These are phyloP conservation scores for Trichosporon coremiiforme DNA, from an alignment of 1,284 basidiomycete genomes.

Conservation along the genomic window DNA sequence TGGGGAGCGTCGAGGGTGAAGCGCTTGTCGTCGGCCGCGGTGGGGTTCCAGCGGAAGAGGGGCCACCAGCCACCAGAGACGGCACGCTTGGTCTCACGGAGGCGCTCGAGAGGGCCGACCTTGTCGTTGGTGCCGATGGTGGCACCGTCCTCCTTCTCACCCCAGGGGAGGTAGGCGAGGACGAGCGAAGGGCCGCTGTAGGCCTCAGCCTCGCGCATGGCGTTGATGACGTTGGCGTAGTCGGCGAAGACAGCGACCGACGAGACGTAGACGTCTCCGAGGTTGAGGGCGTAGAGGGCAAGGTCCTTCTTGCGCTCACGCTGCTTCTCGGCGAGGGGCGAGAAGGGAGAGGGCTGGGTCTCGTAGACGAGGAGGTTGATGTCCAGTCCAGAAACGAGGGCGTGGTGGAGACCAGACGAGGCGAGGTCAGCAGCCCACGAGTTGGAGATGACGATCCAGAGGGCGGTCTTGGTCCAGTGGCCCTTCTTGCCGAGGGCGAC, in stretches of 20 bases:
- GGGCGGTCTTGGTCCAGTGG: conserved; percentile 68
- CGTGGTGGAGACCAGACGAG: conserved; percentile 93
- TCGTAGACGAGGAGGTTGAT: conserved; percentile 96
- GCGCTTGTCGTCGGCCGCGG: conserved; percentile 75
- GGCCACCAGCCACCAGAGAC: conserved; percentile 98
- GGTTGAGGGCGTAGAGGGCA: conserved; percentile 97
- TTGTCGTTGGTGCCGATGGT: conserved; percentile 63
- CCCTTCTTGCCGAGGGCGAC: conserved; percentile 64
- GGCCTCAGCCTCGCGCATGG: conserved; percentile 86
- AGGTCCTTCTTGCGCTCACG: conserved; percentile 80
- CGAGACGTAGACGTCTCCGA: conserved; percentile 94
- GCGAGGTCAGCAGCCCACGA: conserved; percentile 97
- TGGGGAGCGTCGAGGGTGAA: conserved; percentile 92
- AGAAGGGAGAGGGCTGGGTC: conserved; percentile 75
- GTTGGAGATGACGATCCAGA: conserved; percentile 98
- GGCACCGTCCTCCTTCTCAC: conserved; percentile 65
- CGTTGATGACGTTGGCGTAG: conserved; percentile 91
- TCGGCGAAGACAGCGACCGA: conserved; percentile 94
- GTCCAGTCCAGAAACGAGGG: conserved; percentile 84
- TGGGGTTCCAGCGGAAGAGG: conserved; percentile 95
- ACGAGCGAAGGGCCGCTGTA: conserved; percentile 90
- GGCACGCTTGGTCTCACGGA: conserved; percentile 97
- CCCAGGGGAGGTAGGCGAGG: conserved; percentile 91
- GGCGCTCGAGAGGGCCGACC: conserved; percentile 75
- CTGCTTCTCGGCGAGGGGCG: conserved; percentile 59